Evolutionary conservation across 2,329 filamentous ascomycete genomes (phyloP).

Genomic region (Aspergillus ochraceus): DNA sequence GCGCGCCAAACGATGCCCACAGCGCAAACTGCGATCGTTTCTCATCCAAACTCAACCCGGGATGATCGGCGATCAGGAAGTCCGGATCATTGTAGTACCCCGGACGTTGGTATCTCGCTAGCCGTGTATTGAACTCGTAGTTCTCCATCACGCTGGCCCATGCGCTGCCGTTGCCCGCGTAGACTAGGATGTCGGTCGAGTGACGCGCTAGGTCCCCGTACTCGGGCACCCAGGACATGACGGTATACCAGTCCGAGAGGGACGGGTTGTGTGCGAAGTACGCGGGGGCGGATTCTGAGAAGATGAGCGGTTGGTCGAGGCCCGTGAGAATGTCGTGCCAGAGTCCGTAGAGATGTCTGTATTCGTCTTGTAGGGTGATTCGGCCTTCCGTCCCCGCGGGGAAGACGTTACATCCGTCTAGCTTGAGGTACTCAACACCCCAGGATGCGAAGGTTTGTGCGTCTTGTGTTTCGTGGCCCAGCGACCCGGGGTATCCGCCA

Average conservation of each 20-base stretch:
- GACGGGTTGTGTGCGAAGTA: slow-evolving; percentile 43
- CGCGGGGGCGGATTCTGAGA: slow-evolving; percentile 49
- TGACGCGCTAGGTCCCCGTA: slow-evolving; percentile 49
- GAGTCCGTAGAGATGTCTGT: slow-evolving; percentile 35
- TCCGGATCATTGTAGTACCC: slow-evolving; percentile 52
- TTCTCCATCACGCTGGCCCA: slow-evolving; percentile 53
- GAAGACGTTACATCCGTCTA: slow-evolving; percentile 45
- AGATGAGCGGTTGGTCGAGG: slow-evolving; percentile 41
- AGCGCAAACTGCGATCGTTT: slow-evolving; percentile 51
- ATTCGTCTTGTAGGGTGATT: slow-evolving; percentile 23
- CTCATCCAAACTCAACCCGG: slow-evolving; percentile 44
- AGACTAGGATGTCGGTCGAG: slow-evolving; percentile 46
- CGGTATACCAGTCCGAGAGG: slow-evolving; percentile 46
- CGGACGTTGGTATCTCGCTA: slow-evolving; percentile 47
- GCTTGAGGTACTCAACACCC: slow-evolving; percentile 53
- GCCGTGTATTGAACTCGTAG: slow-evolving; percentile 46
- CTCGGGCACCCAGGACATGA: slow-evolving; percentile 47
- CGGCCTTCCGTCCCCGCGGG: slow-evolving; percentile 12
- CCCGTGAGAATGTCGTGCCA: slow-evolving; percentile 46
- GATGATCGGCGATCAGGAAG: slow-evolving; percentile 53
- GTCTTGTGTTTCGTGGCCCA: slow-evolving; percentile 44
- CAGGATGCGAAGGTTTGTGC: slow-evolving; percentile 39
- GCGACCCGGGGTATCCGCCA: slow-evolving; percentile 45
- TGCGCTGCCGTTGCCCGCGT: slow-evolving; percentile 40
- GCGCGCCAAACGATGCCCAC: slow-evolving; percentile 53